Evolutionary conservation across 176 grass and related monocot genomes (phyloP), one percentile per base, ranked within the genome.

Genomic region (Alloteropsis semialata): DNA sequence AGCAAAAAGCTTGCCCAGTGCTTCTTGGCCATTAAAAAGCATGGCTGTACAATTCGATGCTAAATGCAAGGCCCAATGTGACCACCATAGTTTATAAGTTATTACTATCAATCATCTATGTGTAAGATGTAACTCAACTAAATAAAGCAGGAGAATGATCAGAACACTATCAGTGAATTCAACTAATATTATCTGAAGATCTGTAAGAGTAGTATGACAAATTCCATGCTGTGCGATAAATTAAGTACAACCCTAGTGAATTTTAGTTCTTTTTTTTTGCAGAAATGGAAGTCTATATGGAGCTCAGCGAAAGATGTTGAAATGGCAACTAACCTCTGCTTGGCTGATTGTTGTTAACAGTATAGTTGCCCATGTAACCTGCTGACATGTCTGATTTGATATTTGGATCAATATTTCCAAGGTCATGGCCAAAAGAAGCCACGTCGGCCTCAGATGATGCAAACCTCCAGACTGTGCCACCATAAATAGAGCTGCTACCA

Each of bases 341-440:
- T 88, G 87, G 87, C 86, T 92, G 85, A 68, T 84, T 95, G 65
- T 90, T 87, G 82, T 77, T 88, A 81, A 88, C 87, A 92, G 76
- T 83, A 78, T 95, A 90, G 67, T 69, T 74, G 51, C 75, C 90
- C 74, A 84, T 88, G 86, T 85, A 88, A 92, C 76, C 79, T 63
- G 69, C 68, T 74, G 92, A 83, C 42, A 62, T 65, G 51, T 84
- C 79, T 62, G 78, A 50, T 74, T 76, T 86, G 48, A 85, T 74
- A 84, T 81, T 83, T 83, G 76, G 87, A 73, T 84, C 72, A 61
- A 59, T 65, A 88, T 90, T 90, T 81, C 87, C 93, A 88, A 92
- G 82, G 30, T 88, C 90, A 78, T 88, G 85, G 67, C 65, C 71
- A 64, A 94, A 91, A 81, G 89, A 87, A 69, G 92, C 83, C 29